These are phyloP conservation scores for Penicillium sp. DNA, from an alignment of 2,329 filamentous ascomycete species.

Conservation along the genomic window DNA sequence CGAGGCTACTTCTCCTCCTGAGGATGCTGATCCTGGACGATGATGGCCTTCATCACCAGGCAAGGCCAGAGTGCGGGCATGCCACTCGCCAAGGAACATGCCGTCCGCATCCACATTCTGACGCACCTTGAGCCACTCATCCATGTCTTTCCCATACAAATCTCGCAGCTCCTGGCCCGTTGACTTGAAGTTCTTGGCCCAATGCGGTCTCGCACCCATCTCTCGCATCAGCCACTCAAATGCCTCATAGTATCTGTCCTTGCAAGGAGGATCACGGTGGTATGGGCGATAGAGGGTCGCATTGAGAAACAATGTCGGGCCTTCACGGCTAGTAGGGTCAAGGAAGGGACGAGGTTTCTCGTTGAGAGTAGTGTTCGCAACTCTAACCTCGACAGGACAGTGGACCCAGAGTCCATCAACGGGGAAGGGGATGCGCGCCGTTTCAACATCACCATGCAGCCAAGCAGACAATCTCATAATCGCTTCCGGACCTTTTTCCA, in stretches of 20 bases:
- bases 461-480: slow-evolving; percentile 82
- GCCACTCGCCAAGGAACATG: slow-evolving; percentile 91
- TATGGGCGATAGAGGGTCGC: slow-evolving; percentile 89
- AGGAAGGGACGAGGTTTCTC: slow-evolving; percentile 65
- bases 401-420: slow-evolving; percentile 81
- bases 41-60: slow-evolving; percentile 18
- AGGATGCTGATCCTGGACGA: slow-evolving; percentile 16
- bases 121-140: slow-evolving; percentile 70
- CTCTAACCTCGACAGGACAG: slow-evolving; percentile 89
- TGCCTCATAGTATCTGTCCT: slow-evolving; percentile 79
- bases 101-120: slow-evolving; percentile 76
- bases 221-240: slow-evolving; percentile 93
- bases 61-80: slow-evolving; percentile 69
- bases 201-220: slow-evolving; percentile 80
- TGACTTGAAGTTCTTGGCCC: slow-evolving; percentile 86
- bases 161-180: slow-evolving; percentile 64
- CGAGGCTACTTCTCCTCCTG: slow-evolving; percentile 14
- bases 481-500: slow-evolving; percentile 84
- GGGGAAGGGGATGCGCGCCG: slow-evolving; percentile 78
- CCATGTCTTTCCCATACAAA: slow-evolving; percentile 72
- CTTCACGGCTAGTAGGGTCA: slow-evolving; percentile 71
- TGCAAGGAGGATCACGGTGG: slow-evolving; percentile 75
- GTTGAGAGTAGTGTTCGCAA: slow-evolving; percentile 68
- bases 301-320: slow-evolving; percentile 84
- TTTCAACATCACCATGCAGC: slow-evolving; percentile 75